These are phyloP conservation scores for Alloteropsis angusta DNA, from an alignment of 202 grass and related monocot species.

Conservation along the genomic window DNA sequence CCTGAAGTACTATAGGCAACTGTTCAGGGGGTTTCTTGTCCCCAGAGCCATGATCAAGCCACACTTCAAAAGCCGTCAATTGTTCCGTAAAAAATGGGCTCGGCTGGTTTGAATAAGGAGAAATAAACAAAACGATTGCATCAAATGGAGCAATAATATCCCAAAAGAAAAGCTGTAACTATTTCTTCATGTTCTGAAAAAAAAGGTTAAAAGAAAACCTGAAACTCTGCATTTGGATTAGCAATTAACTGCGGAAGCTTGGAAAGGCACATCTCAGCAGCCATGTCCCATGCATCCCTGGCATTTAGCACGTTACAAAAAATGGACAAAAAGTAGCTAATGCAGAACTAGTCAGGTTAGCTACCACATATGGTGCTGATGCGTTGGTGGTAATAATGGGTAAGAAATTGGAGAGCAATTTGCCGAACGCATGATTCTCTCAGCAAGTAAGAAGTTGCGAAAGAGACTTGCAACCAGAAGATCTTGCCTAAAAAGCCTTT, in stretches of 20 bases:
- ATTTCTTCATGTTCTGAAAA: not conserved
- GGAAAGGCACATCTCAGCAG: conserved; percentile 94
- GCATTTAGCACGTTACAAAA: conserved; percentile 16
- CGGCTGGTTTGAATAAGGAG: conserved; percentile 46
- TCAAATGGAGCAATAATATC: not conserved
- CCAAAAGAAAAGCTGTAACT: no score
- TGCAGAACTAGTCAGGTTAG: not conserved
- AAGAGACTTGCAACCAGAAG: conserved; percentile 96
- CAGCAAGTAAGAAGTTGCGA: conserved; percentile 95
- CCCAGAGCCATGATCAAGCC: conserved; percentile 93
- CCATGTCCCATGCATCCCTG: conserved; percentile 99
- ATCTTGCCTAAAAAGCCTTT: conserved; percentile 97
- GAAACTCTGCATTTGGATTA: conserved; percentile 83
- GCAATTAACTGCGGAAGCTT: conserved; percentile 75
- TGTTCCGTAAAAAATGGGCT: conserved; percentile 96
- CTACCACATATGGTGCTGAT: conserved; percentile 99
- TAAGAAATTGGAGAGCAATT: conserved; percentile 93
- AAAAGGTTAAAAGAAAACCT: conserved; percentile 38
- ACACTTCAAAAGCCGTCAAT: conserved; percentile 93
- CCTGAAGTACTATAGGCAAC: conserved; percentile 87
- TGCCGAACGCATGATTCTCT: conserved; percentile 93
- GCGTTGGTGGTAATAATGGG: conserved; percentile 69
- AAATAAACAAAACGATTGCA: conserved; percentile 1
- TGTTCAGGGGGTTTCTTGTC: conserved; percentile 95
- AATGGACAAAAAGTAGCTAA: conserved; percentile 15